These are phyloP conservation scores for Cicer yamashitae DNA, from an alignment of 306 rosid species.

Conservation along the genomic window DNA sequence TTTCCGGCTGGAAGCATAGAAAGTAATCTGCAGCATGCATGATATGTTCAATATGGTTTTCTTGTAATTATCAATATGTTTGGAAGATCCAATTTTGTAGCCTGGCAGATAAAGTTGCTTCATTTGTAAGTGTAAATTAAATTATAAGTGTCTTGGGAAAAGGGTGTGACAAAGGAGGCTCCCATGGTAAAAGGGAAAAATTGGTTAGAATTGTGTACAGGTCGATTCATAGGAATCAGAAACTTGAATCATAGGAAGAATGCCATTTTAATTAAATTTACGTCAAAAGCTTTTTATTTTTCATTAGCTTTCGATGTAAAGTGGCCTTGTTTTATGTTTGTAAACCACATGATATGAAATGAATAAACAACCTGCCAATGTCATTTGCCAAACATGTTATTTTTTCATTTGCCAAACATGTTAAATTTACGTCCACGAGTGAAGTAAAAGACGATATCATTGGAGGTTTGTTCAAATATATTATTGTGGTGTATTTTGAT, in stretches of 20 bases:
- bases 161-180: conserved; percentile 49
- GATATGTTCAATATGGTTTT: conserved; percentile 45
- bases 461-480: no score
- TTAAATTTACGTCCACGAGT: no score
- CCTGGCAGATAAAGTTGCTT: conserved; percentile 55
- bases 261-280: conserved; percentile 44
- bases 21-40: conserved; percentile 35
- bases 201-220: conserved; percentile 82
- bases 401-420: not conserved
- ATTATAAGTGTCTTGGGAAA: conserved; percentile 45
- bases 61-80: conserved; percentile 57
- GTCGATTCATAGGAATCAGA: conserved; percentile 61
- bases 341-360: conserved; percentile 41
- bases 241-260: conserved; percentile 50
- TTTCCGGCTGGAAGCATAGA: conserved; percentile 28
- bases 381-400: conserved; percentile 24
- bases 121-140: conserved; percentile 74
- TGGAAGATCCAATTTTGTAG: conserved; percentile 75
- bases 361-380: conserved; percentile 15
- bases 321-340: conserved; percentile 48
- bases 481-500: no score
- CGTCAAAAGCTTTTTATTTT: conserved; percentile 41
- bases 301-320: conserved; percentile 39
- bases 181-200: conserved; percentile 56
- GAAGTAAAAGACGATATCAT: no score